Evolutionary conservation across 768 basidiomycete genomes (phyloP), one percentile per base, ranked within the genome.

Genomic region (Mycena olivaceomarginata): DNA sequence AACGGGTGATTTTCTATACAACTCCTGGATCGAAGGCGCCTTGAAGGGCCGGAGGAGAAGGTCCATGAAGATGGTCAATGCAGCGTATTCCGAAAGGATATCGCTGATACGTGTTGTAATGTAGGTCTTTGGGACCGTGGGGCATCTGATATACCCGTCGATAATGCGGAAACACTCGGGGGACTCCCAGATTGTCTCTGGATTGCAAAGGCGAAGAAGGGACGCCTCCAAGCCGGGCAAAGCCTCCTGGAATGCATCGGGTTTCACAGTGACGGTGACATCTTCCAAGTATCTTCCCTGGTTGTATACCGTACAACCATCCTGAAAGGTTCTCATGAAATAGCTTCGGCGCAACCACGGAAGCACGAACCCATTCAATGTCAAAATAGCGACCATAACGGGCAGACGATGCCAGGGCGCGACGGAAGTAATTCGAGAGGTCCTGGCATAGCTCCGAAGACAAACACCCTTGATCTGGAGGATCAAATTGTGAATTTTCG

Each of bases 391-490:
- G 45, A 25, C 65, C 45, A 48, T 48, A 66, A 25, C 25, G 65
- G 8, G 65, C 65, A 37, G 65, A 66, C 9, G 46, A 66, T 48
- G 65, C 65, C 65, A 66, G 65, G n/a, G 65, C 65, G 65, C 65
- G 65, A 25, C 45, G 65, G 20, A 66, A 37, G 25, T 66, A 66
- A 48, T 48, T 5, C 46, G 65, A 66, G 25, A 66, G 65, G 31
- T 66, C 65, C 31, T 66, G 65, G 25, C 65, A 48, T 16, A 66
- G 65, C 46, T 66, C 65, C 9, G 45, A 48, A 66, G 65, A 18
- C 65, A 66, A 18, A 66, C 65, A 48, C 65, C 65, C 22, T 66
- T 66, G 65, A 66, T 66, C 65, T 66, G 65, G 22, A 48, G 45
- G 20, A 66, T 66, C 65, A 66, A 66, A 25, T 0, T 66, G 65